Base-by-base conservation (phyloP, 1,139 yeast genomes). In the Pneumocystis murina region DNA sequence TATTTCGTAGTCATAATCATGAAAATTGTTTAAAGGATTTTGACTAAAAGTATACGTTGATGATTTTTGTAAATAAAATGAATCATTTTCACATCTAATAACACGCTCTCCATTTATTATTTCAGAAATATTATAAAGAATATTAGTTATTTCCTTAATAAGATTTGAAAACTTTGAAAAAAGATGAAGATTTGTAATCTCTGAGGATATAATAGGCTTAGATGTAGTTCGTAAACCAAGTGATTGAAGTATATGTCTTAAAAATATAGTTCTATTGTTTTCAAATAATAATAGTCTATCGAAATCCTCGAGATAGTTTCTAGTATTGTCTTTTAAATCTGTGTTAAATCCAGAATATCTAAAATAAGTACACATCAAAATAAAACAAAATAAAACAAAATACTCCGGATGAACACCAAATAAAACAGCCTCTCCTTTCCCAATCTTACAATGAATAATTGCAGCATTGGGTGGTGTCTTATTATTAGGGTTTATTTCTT, bases 371-470 rank as follows among this genome's bases (percentile, higher is more conserved):
- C 17, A 20, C 12, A 12, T 48, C 12, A 48, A 48, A 24, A 17
- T 43, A n/a, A 10, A 48, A 43, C 6, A 43, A 16, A 20, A 48
- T 24, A 87, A 82, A 0, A 92, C 84, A 1, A 94, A 95, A 24
- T 48, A 89, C 73, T 94, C 99, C 0, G 97, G 96, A 73, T 94
- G 98, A 0, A 90, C 80, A 0, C 97, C 97, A 2, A 86, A 78
- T n/a, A 92, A 77, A 2, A 92, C 73, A 0, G 85, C 96, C 54
- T 76, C 77, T 1, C 98, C 98, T 61, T 80, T 77, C 0, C 96
- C 96, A 2, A 84, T 81, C 17, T 78, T 77, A 69, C 89, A 81
- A 65, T 81, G 76, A 1, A 92, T 81, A 0, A 83, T 86, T 0
- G 95, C 94, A 1, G 87, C 83, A 16, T 79, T 48, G 28, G 30